Base-by-base conservation (phyloP, 441 rosid species). In the Flueggea neowawraea region DNA sequence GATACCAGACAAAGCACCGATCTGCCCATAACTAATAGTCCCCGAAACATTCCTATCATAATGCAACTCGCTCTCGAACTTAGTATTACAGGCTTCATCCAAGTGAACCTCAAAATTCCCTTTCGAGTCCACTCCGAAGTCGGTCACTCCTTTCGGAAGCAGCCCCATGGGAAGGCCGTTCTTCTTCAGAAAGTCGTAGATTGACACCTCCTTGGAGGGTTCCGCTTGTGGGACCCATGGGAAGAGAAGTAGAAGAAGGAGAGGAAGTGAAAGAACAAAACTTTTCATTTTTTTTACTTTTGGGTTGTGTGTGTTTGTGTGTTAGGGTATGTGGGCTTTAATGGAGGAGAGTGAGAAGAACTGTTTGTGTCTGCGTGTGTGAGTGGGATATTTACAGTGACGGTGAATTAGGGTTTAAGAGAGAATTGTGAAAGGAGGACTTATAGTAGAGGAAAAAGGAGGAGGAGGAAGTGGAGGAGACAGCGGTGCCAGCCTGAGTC, bases 151-250 rank as follows among this genome's bases (percentile, higher is more conserved):
- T 64, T 86, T 91, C 0, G 99, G 99, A 13, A 95, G 80, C 49
- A 95, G 61, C 36, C 99, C 99, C 66, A 78, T 75, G 10, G 99
- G 99, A 0, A 95, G 85, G 11, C 90, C 97, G 62, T 89, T 80
- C 0, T 44, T 68, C 60, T 53, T 64, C 14, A 95, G 81, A 69
- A 85, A 73, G 58, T 84, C 86, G 76, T 87, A 91, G 55, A 88
- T 77, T 4, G 97, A 65, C 9, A 63, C 44, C 3, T 57, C 69
- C 12, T 65, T 15, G 31, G 50, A 58, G 68, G 44, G 55, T 6
- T 13, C 28, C 28, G 28, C 28, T 22, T 22, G 28, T 22, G 69
- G 49, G 36, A 17, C 0, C 48, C 10, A 47, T 16, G 61, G 12
- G 3, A 15, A 22, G 49, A 16, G 48, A 41, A 11, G 17, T 16